phyloP scores from a whole-genome alignment of 345 rosid genomes.

The Gynandropsis gynandra region DNA sequence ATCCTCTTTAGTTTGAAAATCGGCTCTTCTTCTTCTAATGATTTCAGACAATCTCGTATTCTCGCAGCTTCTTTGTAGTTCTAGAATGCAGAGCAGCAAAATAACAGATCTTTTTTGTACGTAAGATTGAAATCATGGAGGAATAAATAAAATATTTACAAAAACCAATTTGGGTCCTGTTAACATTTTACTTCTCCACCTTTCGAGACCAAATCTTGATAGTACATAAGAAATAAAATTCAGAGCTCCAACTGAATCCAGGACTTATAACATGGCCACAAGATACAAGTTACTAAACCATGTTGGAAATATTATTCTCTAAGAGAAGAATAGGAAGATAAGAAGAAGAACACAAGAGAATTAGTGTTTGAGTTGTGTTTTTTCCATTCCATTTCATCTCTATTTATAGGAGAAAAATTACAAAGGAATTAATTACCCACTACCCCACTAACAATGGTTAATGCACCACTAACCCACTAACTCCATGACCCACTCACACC shows the following conservation, averaged over 20 bases:
- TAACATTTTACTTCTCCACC: background rate
- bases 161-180: background rate
- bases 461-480: too few species aligned
- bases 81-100: constrained; percentile 23
- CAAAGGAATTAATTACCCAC: too few species aligned
- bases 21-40: constrained; percentile 65
- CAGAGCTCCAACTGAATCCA: background rate
- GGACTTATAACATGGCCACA: too few species aligned
- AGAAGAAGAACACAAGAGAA: too few species aligned
- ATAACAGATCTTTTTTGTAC: background rate
- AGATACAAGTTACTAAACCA: too few species aligned
- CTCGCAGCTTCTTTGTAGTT: constrained; percentile 68
- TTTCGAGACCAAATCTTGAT: background rate
- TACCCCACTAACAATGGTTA: too few species aligned
- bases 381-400: too few species aligned
- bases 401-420: too few species aligned
- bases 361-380: too few species aligned
- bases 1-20: constrained; percentile 43
- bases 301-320: too few species aligned
- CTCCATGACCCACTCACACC: too few species aligned
- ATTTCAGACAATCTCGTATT: constrained; percentile 51
- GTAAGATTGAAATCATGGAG: background rate
- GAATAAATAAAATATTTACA: background rate
- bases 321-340: too few species aligned
- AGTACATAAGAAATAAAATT: background rate